Conservation (phyloP, 1,284 basidiomycete species). For the Cryptococcus hybrid region DNA sequence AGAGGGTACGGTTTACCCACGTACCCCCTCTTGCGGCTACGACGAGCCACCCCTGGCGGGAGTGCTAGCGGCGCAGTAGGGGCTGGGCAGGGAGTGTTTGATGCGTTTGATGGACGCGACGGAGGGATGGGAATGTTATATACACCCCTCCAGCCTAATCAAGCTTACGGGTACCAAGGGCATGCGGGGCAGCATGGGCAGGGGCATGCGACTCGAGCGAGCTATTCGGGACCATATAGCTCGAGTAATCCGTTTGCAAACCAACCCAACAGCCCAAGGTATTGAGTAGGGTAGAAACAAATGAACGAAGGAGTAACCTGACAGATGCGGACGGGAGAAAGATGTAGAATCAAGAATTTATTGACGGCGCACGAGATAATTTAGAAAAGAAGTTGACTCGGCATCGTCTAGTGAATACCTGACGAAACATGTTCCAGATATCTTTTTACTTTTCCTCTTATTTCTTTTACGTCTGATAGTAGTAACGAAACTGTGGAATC, state of each 20-base stretch:
- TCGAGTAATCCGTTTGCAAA: slow-evolving; percentile 1
- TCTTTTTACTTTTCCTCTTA: too few species aligned
- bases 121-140: slow-evolving; percentile 41
- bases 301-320: too few species aligned
- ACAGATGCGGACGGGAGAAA: too few species aligned
- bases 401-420: too few species aligned
- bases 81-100: slow-evolving; percentile 20
- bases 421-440: too few species aligned
- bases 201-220: slow-evolving; percentile 34
- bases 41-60: slow-evolving; percentile 11
- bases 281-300: not conserved
- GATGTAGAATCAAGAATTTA: too few species aligned
- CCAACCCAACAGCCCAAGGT: slow-evolving; percentile 1
- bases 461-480: too few species aligned
- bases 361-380: too few species aligned
- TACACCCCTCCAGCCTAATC: slow-evolving; percentile 42
- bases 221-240: slow-evolving; percentile 39
- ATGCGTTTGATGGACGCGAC: slow-evolving; percentile 36
- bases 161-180: slow-evolving; percentile 14
- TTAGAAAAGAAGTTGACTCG: too few species aligned
- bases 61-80: not conserved
- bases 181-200: slow-evolving; percentile 10
- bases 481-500: too few species aligned
- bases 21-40: slow-evolving; percentile 49
- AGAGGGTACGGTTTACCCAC: slow-evolving; percentile 35